Conservation (phyloP, 1,139 yeast species). For the Yamadazyma diospyri region DNA sequence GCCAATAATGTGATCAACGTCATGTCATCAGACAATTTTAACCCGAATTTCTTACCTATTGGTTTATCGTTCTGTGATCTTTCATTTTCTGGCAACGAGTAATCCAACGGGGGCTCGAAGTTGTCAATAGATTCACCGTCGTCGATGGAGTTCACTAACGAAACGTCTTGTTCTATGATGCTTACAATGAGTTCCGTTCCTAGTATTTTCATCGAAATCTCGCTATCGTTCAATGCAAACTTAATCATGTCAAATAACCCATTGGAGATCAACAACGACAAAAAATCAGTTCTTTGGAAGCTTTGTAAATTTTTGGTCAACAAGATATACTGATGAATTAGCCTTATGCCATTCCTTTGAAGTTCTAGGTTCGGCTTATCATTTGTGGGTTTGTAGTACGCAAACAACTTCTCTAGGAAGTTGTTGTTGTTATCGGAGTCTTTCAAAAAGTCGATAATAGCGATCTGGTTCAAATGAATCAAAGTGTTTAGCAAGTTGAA, state of each 20-base stretch:
- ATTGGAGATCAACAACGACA: conserved; percentile 55
- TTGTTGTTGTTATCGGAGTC: conserved; percentile 36
- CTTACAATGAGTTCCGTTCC: conserved; percentile 83
- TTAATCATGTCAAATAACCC: conserved; percentile 72
- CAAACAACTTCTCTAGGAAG: conserved; percentile 53
- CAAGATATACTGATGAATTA: conserved; percentile 76
- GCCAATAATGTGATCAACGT: conserved; percentile 59
- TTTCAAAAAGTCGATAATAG: conserved; percentile 65
- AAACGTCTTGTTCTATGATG: conserved; percentile 80
- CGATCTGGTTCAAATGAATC: conserved; percentile 67
- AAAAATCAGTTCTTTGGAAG: conserved; percentile 63
- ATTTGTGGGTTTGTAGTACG: conserved; percentile 34
- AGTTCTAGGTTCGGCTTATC: conserved; percentile 16
- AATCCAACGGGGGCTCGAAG: conserved; percentile 27
- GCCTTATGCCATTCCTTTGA: conserved; percentile 68
- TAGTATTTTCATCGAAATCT: conserved; percentile 54
- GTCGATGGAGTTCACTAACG: conserved; percentile 49
- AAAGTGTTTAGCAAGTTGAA: conserved; percentile 60
- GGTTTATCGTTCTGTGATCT: background rate
- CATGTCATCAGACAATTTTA: conserved; percentile 53
- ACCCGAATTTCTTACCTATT: conserved; percentile 18
- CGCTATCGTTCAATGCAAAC: conserved; percentile 61
- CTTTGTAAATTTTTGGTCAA: conserved; percentile 70
- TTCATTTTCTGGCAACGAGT: conserved; percentile 1
- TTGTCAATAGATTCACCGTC: conserved; percentile 36